Evolutionary conservation across 2,329 filamentous ascomycete species (phyloP).

Genomic region (Shiraia sp.): DNA sequence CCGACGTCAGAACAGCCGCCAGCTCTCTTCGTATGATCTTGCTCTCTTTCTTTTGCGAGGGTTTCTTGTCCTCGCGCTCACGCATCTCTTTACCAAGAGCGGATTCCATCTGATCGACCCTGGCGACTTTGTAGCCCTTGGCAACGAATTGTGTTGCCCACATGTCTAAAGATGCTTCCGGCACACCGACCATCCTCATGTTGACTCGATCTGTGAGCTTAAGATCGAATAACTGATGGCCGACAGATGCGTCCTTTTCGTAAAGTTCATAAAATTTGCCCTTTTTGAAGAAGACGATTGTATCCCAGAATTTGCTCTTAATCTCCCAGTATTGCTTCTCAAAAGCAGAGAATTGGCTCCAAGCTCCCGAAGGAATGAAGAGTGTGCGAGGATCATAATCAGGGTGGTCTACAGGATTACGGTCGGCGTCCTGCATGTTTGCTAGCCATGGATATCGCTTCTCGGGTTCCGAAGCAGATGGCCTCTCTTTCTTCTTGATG

Average conservation of each 20-base stretch:
- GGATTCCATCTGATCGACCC: conserved; percentile 96
- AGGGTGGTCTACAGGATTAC: conserved; percentile 74
- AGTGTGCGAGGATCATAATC: conserved; percentile 91
- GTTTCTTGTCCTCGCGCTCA: conserved; percentile 73
- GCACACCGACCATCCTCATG: conserved; percentile 99
- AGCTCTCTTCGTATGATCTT: conserved; percentile 93
- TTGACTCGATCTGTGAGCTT: conserved; percentile 98
- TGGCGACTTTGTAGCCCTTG: conserved; percentile 95
- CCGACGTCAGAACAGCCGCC: conserved; percentile 85
- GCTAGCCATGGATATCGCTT: conserved; percentile 90
- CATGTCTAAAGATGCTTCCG: conserved; percentile 90
- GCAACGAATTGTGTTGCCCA: conserved; percentile 99
- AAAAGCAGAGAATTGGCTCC: conserved; percentile 84
- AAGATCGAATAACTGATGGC: conserved; percentile 94
- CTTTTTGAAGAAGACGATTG: conserved; percentile 99
- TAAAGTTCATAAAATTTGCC: conserved; percentile 99
- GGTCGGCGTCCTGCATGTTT: conserved; percentile 81
- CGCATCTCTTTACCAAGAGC: conserved; percentile 97
- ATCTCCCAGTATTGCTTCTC: conserved; percentile 99
- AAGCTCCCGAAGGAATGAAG: conserved; percentile 83
- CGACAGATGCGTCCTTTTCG: conserved; percentile 95
- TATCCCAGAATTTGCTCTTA: conserved; percentile 97
- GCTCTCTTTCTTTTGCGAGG: conserved; percentile 63
- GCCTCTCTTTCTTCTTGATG: conserved; percentile 60
- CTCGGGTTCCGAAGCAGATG: conserved; percentile 80